A percentile compares a stretch with the other conserved stretches of the same genome.
Conservation (phyloP, 2,329 filamentous ascomycete species). For the Cladosporium sp. region DNA sequence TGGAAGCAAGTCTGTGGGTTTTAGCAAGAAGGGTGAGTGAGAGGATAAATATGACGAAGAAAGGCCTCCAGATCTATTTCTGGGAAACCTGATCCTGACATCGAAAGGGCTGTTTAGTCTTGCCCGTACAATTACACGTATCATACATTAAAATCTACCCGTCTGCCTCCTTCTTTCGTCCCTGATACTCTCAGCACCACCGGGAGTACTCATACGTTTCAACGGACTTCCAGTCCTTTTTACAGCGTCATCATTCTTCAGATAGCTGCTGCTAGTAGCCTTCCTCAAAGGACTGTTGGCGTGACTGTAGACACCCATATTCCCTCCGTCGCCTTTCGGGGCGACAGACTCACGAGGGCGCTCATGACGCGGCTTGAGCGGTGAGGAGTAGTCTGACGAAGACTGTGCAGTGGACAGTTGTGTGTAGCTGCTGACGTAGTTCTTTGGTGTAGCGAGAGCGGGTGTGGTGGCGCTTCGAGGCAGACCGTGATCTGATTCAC, state of each 20-base stretch:
- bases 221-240: slow-evolving; percentile 37
- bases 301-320: slow-evolving; percentile 74
- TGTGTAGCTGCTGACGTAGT: slow-evolving; percentile 30
- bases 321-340: slow-evolving; percentile 63
- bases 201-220: slow-evolving; percentile 41
- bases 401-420: slow-evolving; percentile 35
- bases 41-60: no score
- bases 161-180: slow-evolving; percentile 25
- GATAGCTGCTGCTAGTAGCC: slow-evolving; percentile 57
- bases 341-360: slow-evolving; percentile 49
- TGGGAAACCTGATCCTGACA: no score
- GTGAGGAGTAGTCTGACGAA: slow-evolving; percentile 42
- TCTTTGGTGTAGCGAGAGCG: slow-evolving; percentile 19
- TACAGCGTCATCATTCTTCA: slow-evolving; percentile 29
- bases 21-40: no score
- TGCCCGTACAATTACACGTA: neutral
- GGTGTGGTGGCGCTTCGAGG: slow-evolving; percentile 11
- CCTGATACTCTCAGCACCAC: slow-evolving; percentile 16
- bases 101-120: no score
- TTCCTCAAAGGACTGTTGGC: slow-evolving; percentile 81
- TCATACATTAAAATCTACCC: slow-evolving; percentile 21
- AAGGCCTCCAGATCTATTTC: neutral
- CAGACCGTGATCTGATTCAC: slow-evolving; percentile 18
- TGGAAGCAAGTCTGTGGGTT: no score
- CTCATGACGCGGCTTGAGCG: slow-evolving; percentile 41